phyloP scores from a whole-genome alignment of 345 rosid genomes.

The Theobroma cacao region DNA sequence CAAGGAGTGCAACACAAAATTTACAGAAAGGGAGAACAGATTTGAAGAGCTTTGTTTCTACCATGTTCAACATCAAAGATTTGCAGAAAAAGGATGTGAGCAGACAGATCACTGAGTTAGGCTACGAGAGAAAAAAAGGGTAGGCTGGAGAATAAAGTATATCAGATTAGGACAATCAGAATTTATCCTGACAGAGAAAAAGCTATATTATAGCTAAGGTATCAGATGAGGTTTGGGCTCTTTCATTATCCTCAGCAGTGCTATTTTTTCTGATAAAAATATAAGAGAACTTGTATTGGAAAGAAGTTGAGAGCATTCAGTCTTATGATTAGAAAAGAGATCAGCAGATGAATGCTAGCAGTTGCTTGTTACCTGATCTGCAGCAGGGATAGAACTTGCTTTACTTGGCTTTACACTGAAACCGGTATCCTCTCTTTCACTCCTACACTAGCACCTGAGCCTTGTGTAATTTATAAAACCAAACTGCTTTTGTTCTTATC shows the following conservation, averaged over 20 bases:
- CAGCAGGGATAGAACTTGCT: too few species aligned
- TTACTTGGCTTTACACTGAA: not conserved
- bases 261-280: not conserved
- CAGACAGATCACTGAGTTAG: too few species aligned
- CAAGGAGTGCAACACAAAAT: slow-evolving; percentile 22
- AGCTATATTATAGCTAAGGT: not conserved
- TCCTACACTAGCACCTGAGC: not conserved
- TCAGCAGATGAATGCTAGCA: not conserved
- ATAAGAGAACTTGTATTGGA: not conserved
- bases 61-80: slow-evolving; percentile 28
- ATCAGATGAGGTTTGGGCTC: too few species aligned
- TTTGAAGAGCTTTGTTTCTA: slow-evolving; percentile 22
- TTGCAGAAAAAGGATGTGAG: not conserved
- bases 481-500: slow-evolving; percentile 13
- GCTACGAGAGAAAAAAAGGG: too few species aligned
- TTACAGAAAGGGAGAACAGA: slow-evolving; percentile 22
- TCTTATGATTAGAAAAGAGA: not conserved
- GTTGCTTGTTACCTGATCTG: not conserved
- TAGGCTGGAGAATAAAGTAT: not conserved
- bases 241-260: too few species aligned
- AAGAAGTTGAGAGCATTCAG: not conserved
- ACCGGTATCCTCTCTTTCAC: not conserved
- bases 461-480: slow-evolving; percentile 10
- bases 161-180: too few species aligned
- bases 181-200: slow-evolving; percentile 7